Evolutionary conservation across 1,284 basidiomycete species (phyloP).

Genomic region (Cryptococcus sp.): DNA sequence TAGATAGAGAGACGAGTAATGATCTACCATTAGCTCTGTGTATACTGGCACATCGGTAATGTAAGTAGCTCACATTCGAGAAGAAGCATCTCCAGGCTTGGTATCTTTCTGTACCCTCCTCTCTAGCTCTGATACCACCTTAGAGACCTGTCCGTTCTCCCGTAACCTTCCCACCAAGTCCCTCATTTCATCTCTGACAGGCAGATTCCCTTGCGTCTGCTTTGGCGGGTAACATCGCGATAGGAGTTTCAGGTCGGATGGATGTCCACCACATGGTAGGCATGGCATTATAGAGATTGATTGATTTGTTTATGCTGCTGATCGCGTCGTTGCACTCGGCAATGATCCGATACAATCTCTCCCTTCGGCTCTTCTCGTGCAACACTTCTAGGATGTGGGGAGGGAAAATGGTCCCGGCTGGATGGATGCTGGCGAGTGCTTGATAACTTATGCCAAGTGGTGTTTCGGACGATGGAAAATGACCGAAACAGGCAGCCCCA

Average conservation of each 20-base stretch:
- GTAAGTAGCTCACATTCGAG: too few relatives aligned
- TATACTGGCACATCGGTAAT: not conserved
- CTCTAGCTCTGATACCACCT: conserved; percentile 78
- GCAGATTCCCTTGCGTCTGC: conserved; percentile 69
- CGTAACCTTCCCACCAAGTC: not conserved
- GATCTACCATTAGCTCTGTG: too few relatives aligned
- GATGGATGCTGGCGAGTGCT: too few relatives aligned
- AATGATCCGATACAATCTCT: too few relatives aligned
- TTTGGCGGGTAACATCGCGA: conserved; percentile 87
- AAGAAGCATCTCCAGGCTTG: conserved; percentile 71
- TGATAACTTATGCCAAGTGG: too few relatives aligned
- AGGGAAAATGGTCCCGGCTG: too few relatives aligned
- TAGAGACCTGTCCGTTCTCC: not conserved
- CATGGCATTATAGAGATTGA: conserved; percentile 21
- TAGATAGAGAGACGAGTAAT: conserved; percentile 79
- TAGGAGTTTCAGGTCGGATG: conserved; percentile 56
- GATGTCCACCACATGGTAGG: conserved; percentile 29
- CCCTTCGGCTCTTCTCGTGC: too few relatives aligned
- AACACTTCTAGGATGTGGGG: too few relatives aligned
- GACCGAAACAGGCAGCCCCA: too few relatives aligned
- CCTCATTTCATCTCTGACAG: conserved; percentile 51
- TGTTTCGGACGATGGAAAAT: too few relatives aligned
- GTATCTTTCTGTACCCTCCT: conserved; percentile 66
- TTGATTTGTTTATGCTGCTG: too few relatives aligned
- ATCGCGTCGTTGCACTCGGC: too few relatives aligned